Percentiles rank a stretch among this genome's conserved stretches.
These are phyloP conservation scores for Mycena galericulata DNA, from an alignment of 768 basidiomycete genomes.

Conservation along the genomic window DNA sequence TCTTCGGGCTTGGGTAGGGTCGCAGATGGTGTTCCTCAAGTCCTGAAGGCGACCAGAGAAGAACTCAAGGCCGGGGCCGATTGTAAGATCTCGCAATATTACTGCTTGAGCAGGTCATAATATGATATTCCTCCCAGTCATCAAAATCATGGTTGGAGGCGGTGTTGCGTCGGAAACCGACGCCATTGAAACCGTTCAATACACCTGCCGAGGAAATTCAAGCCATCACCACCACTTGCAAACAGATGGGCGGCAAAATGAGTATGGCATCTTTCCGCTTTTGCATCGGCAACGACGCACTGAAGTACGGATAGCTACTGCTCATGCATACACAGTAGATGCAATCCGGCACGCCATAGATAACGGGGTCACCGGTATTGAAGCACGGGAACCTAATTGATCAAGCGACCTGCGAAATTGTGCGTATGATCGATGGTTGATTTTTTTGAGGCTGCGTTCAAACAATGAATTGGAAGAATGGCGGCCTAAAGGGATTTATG, in stretches of 20 bases:
- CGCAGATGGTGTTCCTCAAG: constrained; percentile 53
- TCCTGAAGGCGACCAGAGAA: constrained; percentile 50
- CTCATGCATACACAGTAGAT: constrained; percentile 52
- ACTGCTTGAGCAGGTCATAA: neutral
- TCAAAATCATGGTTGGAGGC: constrained; percentile 56
- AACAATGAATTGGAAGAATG: constrained; percentile 42
- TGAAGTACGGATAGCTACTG: constrained; percentile 36
- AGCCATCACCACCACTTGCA: constrained; percentile 55
- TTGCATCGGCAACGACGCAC: neutral
- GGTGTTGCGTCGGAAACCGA: constrained; percentile 58
- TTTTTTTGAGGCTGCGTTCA: too few species aligned
- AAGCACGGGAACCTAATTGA: constrained; percentile 61
- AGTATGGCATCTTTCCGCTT: constrained; percentile 40
- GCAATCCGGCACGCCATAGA: constrained; percentile 57
- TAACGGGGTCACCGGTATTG: constrained; percentile 58
- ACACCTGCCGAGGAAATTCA: constrained; percentile 55
- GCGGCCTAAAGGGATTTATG: constrained; percentile 54
- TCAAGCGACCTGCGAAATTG: constrained; percentile 50
- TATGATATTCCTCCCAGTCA: constrained; percentile 33
- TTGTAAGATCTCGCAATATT: constrained; percentile 33
- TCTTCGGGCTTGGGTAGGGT: constrained; percentile 43
- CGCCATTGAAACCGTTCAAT: constrained; percentile 57
- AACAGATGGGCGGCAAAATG: constrained; percentile 54
- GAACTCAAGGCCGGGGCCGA: constrained; percentile 54
- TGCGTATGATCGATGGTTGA: constrained; percentile 17